A percentile compares a stretch with the other conserved stretches of the same genome.
Conservation (phyloP, 768 basidiomycete species). For the Calocybe indica region DNA sequence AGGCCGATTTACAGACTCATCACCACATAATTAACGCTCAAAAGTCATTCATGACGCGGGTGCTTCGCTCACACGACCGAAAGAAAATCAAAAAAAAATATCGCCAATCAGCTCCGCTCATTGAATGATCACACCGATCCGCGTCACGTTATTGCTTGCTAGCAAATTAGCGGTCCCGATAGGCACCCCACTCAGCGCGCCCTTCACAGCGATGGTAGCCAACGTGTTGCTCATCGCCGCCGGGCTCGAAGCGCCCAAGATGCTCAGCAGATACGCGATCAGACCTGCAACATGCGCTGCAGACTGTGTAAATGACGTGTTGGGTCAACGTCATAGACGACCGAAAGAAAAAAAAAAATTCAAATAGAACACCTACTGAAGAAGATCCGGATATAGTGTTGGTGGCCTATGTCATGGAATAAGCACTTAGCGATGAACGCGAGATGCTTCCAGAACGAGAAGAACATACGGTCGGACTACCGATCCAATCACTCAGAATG, state of each 20-base stretch:
- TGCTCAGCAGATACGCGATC: conserved; percentile 9
- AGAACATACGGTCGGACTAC: neutral
- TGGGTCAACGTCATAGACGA: neutral
- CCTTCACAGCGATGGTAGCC: conserved; percentile 3
- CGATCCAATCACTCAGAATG: neutral
- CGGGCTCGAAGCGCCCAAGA: conserved; percentile 4
- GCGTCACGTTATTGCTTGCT: conserved; percentile 8
- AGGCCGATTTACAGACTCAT: too few species aligned
- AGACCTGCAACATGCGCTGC: conserved; percentile 15
- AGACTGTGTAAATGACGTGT: conserved; percentile 3
- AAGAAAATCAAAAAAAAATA: too few species aligned
- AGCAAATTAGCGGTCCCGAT: conserved; percentile 8
- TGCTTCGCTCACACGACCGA: too few species aligned
- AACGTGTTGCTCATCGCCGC: conserved; percentile 3
- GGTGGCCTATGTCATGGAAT: neutral
- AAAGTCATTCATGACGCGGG: too few species aligned
- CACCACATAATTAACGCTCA: too few species aligned
- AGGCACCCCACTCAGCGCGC: conserved; percentile 6
- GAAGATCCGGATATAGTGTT: neutral
- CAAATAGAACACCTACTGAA: neutral
- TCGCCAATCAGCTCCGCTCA: too few species aligned
- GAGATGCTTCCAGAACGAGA: neutral
- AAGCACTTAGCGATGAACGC: neutral
- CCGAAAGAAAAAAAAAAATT: neutral
- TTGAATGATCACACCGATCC: conserved; percentile 2